A percentile compares a stretch with the other conserved stretches of the same genome.
phyloP scores from a whole-genome alignment of 2,329 filamentous ascomycete species.

The Penicillium hordei region DNA sequence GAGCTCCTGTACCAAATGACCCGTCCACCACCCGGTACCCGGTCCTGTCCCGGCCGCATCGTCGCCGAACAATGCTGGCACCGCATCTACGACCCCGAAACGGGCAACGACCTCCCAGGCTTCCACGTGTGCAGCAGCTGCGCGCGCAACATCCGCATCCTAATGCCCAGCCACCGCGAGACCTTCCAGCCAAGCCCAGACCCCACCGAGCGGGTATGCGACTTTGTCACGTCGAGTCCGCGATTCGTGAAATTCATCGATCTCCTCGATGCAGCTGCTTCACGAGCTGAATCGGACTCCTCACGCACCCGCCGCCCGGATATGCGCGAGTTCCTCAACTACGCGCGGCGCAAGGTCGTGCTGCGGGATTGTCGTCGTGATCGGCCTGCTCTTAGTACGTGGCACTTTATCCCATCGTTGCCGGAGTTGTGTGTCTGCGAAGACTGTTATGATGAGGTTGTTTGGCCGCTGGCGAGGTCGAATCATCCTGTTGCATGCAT shows the following conservation, averaged over 20 bases:
- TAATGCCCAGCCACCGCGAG: constrained; percentile 71
- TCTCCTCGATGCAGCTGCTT: constrained; percentile 55
- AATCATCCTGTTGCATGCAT: constrained; percentile 60
- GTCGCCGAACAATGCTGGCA: constrained; percentile 68
- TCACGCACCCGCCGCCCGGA: constrained; percentile 48
- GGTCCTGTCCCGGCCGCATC: constrained; percentile 60
- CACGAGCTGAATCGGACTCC: constrained; percentile 32
- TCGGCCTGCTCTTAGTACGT: constrained; percentile 62
- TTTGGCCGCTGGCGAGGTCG: constrained; percentile 65
- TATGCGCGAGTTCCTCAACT: constrained; percentile 61
- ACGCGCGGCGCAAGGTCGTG: constrained; percentile 59
- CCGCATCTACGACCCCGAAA: constrained; percentile 68
- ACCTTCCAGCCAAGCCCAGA: constrained; percentile 57
- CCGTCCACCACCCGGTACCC: constrained; percentile 56
- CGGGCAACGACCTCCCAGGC: constrained; percentile 61
- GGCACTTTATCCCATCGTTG: constrained; percentile 75
- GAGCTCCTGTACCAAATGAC: constrained; percentile 69
- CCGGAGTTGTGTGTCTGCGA: constrained; percentile 81
- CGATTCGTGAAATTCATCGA: constrained; percentile 60
- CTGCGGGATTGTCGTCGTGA: constrained; percentile 66
- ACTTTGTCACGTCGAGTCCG: constrained; percentile 63
- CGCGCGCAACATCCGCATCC: constrained; percentile 66
- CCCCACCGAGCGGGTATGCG: constrained; percentile 60
- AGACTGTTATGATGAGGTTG: constrained; percentile 78
- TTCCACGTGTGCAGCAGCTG: constrained; percentile 78